These are phyloP conservation scores for Lumnitzera littorea DNA, from an alignment of 345 rosid genomes.

Conservation along the genomic window DNA sequence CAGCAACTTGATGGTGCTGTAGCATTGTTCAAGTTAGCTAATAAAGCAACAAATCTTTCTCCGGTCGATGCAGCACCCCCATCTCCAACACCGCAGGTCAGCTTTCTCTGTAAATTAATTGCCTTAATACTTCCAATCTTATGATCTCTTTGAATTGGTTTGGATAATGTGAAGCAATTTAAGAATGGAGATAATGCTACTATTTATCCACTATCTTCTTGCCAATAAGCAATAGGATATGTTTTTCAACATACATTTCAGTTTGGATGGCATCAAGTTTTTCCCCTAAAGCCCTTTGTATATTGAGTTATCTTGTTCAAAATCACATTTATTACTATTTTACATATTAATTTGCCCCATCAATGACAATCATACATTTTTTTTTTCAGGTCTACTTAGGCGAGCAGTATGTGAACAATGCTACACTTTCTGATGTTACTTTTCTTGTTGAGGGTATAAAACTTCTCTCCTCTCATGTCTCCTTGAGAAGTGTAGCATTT, in stretches of 20 bases:
- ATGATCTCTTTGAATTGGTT: neutral
- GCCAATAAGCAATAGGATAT: too few relatives aligned
- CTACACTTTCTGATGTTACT: slow-evolving; percentile 88
- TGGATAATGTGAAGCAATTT: neutral
- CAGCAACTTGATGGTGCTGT: slow-evolving; percentile 97
- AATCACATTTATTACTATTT: too few relatives aligned
- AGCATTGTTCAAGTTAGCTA: slow-evolving; percentile 78
- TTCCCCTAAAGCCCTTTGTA: too few relatives aligned
- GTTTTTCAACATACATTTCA: too few relatives aligned
- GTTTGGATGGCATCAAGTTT: too few relatives aligned
- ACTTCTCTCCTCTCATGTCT: too few relatives aligned
- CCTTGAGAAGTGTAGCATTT: too few relatives aligned
- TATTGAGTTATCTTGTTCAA: too few relatives aligned
- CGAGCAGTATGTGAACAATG: slow-evolving; percentile 84
- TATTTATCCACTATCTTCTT: too few relatives aligned
- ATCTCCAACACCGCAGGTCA: slow-evolving; percentile 92
- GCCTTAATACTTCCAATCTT: slow-evolving; percentile 1
- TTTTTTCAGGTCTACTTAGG: slow-evolving; percentile 81
- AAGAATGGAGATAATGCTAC: neutral
- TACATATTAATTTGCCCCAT: too few relatives aligned
- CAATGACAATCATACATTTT: neutral
- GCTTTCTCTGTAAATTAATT: slow-evolving; percentile 10
- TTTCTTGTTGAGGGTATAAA: slow-evolving; percentile 84
- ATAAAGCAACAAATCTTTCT: slow-evolving; percentile 78
- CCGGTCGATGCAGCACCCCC: slow-evolving; percentile 95